A percentile compares a stretch with the other conserved stretches of the same genome.
Evolutionary conservation across 371 early-diverging fungal species (phyloP).

Genomic region (Catenaria anguillulae): DNA sequence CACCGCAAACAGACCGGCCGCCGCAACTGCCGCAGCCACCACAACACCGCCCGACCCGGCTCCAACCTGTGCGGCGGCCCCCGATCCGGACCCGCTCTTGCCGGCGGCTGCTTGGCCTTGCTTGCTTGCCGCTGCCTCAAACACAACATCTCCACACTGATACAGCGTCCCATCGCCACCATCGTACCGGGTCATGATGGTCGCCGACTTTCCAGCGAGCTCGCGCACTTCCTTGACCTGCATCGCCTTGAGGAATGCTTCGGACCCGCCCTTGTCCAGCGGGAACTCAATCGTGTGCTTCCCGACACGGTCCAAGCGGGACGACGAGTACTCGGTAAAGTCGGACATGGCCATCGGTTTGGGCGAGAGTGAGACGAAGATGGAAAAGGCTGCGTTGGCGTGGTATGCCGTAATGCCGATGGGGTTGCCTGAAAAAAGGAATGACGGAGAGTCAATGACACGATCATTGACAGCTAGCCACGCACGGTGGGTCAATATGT

Average conservation of each 20-base stretch:
- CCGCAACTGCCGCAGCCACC: too few relatives aligned
- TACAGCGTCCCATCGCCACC: background rate
- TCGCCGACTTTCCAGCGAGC: background rate
- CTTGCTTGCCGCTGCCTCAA: background rate
- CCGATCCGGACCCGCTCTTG: background rate
- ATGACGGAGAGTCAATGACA: too few relatives aligned
- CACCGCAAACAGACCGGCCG: too few relatives aligned
- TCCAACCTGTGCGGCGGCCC: background rate
- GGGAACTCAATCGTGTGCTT: background rate
- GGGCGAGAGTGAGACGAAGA: background rate
- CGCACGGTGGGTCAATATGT: too few relatives aligned
- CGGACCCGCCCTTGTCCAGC: too few relatives aligned
- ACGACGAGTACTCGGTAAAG: background rate
- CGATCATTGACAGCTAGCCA: too few relatives aligned
- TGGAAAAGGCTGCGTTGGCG: background rate
- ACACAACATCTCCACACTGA: background rate
- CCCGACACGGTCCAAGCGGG: background rate
- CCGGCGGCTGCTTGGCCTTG: background rate
- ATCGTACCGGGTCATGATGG: slow-evolving; percentile 1
- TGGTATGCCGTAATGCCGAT: background rate
- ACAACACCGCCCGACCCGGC: too few relatives aligned
- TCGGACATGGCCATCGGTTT: background rate
- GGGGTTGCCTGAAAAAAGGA: too few relatives aligned
- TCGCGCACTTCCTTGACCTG: too few relatives aligned
- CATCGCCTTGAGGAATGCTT: too few relatives aligned